These are phyloP conservation scores for Geoglossum glabrum DNA, from an alignment of 495 filamentous ascomycete genomes.

Conservation along the genomic window DNA sequence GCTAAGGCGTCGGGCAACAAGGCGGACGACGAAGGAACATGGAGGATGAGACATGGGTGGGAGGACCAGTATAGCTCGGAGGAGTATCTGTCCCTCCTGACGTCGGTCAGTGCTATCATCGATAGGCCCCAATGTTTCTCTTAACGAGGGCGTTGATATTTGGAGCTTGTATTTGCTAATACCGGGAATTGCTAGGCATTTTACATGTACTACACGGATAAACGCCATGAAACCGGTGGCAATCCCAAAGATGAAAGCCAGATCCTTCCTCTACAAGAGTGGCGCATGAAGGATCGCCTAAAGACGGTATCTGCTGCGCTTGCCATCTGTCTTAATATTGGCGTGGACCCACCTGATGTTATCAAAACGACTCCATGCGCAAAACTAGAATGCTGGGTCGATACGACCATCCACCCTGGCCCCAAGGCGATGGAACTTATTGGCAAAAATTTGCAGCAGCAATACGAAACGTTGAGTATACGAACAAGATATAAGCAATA, in stretches of 20 bases:
- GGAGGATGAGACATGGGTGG: conserved; percentile 42
- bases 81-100: conserved; percentile 35
- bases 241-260: conserved; percentile 50
- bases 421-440: conserved; percentile 83
- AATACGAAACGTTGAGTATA: conserved; percentile 88
- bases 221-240: conserved; percentile 90
- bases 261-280: conserved; percentile 57
- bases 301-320: conserved; percentile 94
- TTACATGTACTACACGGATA: conserved; percentile 98
- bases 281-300: conserved; percentile 88
- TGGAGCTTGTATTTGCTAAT: conserved; percentile 15
- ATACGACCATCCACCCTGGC: conserved; percentile 43
- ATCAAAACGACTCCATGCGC: conserved; percentile 84
- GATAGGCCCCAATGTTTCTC: background rate
- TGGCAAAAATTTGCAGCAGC: conserved; percentile 80
- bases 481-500: conserved; percentile 93
- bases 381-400: conserved; percentile 91
- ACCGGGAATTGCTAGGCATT: conserved; percentile 36
- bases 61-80: conserved; percentile 38
- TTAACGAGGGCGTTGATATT: background rate
- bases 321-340: conserved; percentile 88
- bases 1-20: conserved; percentile 19
- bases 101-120: conserved; percentile 26
- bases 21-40: conserved; percentile 24
- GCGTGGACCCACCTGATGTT: conserved; percentile 90